Evolutionary conservation across 441 rosid genomes (phyloP), one percentile per base, ranked within the genome.

Genomic region (Erysimum pusillum): DNA sequence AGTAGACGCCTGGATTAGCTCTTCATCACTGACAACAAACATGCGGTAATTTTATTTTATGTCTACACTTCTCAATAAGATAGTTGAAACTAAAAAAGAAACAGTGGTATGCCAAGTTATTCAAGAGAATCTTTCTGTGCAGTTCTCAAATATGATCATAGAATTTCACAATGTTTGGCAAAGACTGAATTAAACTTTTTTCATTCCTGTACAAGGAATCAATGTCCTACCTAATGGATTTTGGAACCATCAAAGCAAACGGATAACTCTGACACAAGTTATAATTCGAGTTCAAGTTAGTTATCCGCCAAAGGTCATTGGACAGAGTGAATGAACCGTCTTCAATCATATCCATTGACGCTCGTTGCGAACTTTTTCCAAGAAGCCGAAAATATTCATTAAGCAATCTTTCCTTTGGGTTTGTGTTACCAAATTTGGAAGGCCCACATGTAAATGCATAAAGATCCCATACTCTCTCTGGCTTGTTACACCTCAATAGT

Each of bases 321-420:
- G 91, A 92, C 73, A 85, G 25, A 71, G 87, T 59, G 81, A 87
- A 96, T 12, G 97, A 89, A 15, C 87, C 87, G n/a, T 85, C 80
- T 76, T 91, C 90, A 76, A 92, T 83, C 95, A 94, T 87, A 59
- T 76, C 75, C 87, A 71, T 85, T 15, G 99, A 88, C 41, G 95
- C 96, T 69, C 45, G 76, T 65, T 28, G 53, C 44, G 90, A 85
- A 72, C 82, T 75, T 80, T 80, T 86, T 73, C 97, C 91, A 58
- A 96, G 88, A 80, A 94, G 97, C 74, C 98, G 98, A 66, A 92
- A 94, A 80, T 90, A 96, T 84, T 96, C 99, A 80, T 89, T 90
- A 89, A 96, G 82, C 84, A 96, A 78, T 36, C 94, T 92, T 83
- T 90, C 86, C 87, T 91, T 94, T 71, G 98, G 98, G 79, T 84